A percentile compares a stretch with the other conserved stretches of the same genome.
Conservation (phyloP, 768 basidiomycete genomes). For the Antrodiella citrinella region DNA sequence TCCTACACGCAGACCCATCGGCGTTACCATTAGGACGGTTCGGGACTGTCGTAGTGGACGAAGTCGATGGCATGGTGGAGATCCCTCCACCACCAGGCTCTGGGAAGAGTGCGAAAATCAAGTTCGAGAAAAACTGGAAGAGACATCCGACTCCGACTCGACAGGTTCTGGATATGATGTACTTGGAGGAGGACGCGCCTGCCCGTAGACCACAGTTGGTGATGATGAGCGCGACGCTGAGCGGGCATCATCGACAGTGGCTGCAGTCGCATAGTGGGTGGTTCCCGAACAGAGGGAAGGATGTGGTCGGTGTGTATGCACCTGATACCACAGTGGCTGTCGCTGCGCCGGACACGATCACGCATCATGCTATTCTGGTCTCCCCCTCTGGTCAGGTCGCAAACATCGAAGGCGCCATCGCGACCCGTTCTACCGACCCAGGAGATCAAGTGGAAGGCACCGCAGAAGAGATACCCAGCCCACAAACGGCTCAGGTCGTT, state of each 20-base stretch:
- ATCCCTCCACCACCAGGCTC: neutral
- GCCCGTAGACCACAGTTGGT: slow-evolving; percentile 47
- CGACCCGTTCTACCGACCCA: neutral
- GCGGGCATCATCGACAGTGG: slow-evolving; percentile 42
- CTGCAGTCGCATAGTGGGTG: slow-evolving; percentile 52
- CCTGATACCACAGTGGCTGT: slow-evolving; percentile 5
- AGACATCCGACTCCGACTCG: slow-evolving; percentile 55
- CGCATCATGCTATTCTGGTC: slow-evolving; percentile 46
- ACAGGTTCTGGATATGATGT: slow-evolving; percentile 52
- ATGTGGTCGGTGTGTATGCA: slow-evolving; percentile 16
- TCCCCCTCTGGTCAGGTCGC: slow-evolving; percentile 40
- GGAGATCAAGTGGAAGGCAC: neutral
- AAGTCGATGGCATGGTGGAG: slow-evolving; percentile 63
- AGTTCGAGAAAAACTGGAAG: slow-evolving; percentile 31
- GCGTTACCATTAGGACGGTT: slow-evolving; percentile 39
- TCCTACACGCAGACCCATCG: slow-evolving; percentile 34
- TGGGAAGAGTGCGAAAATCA: slow-evolving; percentile 15
- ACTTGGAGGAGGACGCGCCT: slow-evolving; percentile 11
- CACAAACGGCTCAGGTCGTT: no score
- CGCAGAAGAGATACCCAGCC: neutral
- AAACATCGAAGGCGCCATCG: slow-evolving; percentile 45
- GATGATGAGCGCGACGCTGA: slow-evolving; percentile 65
- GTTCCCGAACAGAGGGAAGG: slow-evolving; percentile 26
- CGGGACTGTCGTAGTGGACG: slow-evolving; percentile 62
- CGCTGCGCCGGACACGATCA: slow-evolving; percentile 5